Percentiles rank a stretch among this genome's conserved stretches.
Conservation (phyloP, 83 land plant species). For the Picea abies region DNA sequence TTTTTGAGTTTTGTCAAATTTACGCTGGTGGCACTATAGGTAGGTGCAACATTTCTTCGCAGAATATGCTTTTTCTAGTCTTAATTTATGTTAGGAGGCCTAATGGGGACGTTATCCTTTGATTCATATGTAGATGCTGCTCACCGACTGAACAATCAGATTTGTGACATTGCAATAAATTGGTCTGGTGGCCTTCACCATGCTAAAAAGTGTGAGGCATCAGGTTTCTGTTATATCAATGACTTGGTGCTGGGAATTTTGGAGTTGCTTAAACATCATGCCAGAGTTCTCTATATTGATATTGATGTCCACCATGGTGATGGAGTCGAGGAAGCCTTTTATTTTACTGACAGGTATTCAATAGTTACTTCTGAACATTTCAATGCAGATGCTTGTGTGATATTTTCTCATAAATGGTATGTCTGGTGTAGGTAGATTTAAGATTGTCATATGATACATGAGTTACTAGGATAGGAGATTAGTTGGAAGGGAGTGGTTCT, state of each 20-base stretch:
- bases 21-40: slow-evolving; percentile 99
- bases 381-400: background rate
- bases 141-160: slow-evolving; percentile 76
- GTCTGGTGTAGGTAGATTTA: background rate
- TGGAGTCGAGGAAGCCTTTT: slow-evolving; percentile 99
- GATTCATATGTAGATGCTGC: slow-evolving; percentile 84
- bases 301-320: slow-evolving; percentile 99
- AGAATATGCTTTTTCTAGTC: background rate
- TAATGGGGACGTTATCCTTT: background rate
- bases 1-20: slow-evolving; percentile 98
- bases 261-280: slow-evolving; percentile 93
- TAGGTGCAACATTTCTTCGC: slow-evolving; percentile 22
- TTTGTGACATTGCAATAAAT: slow-evolving; percentile 96
- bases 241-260: slow-evolving; percentile 98
- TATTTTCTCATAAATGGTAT: background rate
- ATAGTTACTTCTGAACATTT: background rate
- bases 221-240: slow-evolving; percentile 98
- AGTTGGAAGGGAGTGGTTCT: too few relatives aligned
- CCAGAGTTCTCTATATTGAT: slow-evolving; percentile 96
- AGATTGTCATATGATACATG: background rate
- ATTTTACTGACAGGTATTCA: slow-evolving; percentile 90
- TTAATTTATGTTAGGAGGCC: background rate
- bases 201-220: slow-evolving; percentile 98
- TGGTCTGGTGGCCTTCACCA: slow-evolving; percentile 99
- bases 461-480: background rate